A percentile compares a stretch with the other conserved stretches of the same genome.
Conservation (phyloP, 2,329 filamentous ascomycete genomes). For the Tolypocladium inflatum region DNA sequence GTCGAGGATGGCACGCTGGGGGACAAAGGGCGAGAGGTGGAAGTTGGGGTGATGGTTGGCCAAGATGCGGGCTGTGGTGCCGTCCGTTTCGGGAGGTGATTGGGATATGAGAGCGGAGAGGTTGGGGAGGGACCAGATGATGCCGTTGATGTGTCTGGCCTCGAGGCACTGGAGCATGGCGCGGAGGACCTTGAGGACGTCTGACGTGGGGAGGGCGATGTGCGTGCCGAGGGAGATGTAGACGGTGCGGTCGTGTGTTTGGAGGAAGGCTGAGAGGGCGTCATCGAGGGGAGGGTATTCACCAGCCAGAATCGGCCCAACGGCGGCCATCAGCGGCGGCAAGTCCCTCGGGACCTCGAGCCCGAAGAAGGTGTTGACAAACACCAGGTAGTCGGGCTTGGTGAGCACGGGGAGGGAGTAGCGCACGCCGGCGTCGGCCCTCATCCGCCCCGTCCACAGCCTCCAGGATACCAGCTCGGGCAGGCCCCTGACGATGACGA, state of each 20-base stretch:
- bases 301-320: conserved; percentile 30
- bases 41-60: conserved; percentile 12
- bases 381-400: conserved; percentile 30
- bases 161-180: not conserved
- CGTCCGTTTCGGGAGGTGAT: not conserved
- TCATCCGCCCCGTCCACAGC: conserved; percentile 21
- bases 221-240: conserved; percentile 34
- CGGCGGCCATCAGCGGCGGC: conserved; percentile 25
- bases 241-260: conserved; percentile 18
- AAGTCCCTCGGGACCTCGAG: conserved; percentile 31
- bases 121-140: not conserved
- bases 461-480: conserved; percentile 18
- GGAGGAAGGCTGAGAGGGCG: conserved; percentile 17
- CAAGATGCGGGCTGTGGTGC: not conserved
- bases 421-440: conserved; percentile 20
- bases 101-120: not conserved
- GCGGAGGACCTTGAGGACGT: not conserved
- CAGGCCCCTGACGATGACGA: conserved; percentile 16
- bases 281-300: conserved; percentile 20
- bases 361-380: conserved; percentile 34
- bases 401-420: conserved; percentile 15
- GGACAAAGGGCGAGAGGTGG: conserved; percentile 24
- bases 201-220: conserved; percentile 7
- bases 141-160: not conserved
- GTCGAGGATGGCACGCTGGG: conserved; percentile 29